Evolutionary conservation across 345 rosid species (phyloP).

Genomic region (Citrus maxima): DNA sequence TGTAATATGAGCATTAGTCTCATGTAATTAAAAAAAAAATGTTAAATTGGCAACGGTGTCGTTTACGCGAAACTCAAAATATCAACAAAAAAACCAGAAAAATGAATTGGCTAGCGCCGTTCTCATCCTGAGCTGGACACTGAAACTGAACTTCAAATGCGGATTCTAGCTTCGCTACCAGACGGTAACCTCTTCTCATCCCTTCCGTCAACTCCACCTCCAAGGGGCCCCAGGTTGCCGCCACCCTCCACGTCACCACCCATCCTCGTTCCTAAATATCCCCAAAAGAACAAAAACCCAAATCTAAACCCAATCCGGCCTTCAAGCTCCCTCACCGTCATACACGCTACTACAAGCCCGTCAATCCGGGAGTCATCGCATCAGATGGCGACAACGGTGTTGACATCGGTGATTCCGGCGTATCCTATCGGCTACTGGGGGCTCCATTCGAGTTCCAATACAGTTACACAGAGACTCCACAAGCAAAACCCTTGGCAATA

Average conservation of each 20-base stretch:
- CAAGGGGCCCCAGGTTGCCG: slow-evolving; percentile 20
- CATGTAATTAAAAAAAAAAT: no score
- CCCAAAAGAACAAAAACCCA: slow-evolving; percentile 43
- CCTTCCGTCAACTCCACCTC: slow-evolving; percentile 56
- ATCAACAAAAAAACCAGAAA: slow-evolving; percentile 8
- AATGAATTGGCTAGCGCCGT: no score
- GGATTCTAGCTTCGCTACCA: slow-evolving; percentile 53
- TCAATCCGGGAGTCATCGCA: slow-evolving; percentile 53
- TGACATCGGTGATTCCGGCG: slow-evolving; percentile 66
- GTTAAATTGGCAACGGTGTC: not conserved
- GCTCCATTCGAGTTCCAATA: slow-evolving; percentile 94
- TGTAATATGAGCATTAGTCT: no score
- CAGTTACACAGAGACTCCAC: slow-evolving; percentile 88
- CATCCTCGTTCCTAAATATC: slow-evolving; percentile 68
- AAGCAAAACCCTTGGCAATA: slow-evolving; percentile 70
- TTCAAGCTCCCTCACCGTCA: slow-evolving; percentile 61
- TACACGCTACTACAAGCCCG: slow-evolving; percentile 71
- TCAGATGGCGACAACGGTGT: slow-evolving; percentile 74
- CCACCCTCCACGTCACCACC: slow-evolving; percentile 42
- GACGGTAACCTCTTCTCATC: slow-evolving; percentile 71
- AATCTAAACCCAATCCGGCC: slow-evolving; percentile 49
- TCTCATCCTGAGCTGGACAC: not conserved
- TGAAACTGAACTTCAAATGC: slow-evolving; percentile 27
- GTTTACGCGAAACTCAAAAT: not conserved
- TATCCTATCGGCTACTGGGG: slow-evolving; percentile 82